These are phyloP conservation scores for Myotisia sp. DNA, from an alignment of 2,329 filamentous ascomycete species.

Conservation along the genomic window DNA sequence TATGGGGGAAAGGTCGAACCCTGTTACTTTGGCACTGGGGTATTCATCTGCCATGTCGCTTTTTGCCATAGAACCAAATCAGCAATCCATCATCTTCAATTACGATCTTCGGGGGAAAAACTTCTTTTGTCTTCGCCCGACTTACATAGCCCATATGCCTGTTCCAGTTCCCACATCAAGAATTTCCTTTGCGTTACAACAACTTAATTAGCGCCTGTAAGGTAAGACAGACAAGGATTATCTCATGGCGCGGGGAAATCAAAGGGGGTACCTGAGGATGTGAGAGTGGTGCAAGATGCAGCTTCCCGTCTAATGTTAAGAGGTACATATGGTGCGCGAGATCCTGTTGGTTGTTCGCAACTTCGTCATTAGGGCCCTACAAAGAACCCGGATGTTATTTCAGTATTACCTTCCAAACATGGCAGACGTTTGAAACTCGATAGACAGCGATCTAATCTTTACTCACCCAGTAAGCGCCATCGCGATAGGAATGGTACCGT, in stretches of 20 bases:
- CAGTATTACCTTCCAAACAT: background rate
- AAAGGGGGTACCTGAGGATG: slow-evolving; percentile 5
- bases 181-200: slow-evolving; percentile 2
- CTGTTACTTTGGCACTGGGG: slow-evolving; percentile 30
- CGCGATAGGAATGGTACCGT: slow-evolving; percentile 6
- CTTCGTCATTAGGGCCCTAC: slow-evolving; percentile 17
- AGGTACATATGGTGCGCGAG: slow-evolving; percentile 19
- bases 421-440: no score
- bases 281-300: slow-evolving; percentile 18
- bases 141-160: slow-evolving; percentile 8
- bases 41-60: slow-evolving; percentile 23
- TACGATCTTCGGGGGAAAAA: no score
- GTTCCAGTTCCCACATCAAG: slow-evolving; percentile 9
- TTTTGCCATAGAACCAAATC: no score
- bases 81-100: no score
- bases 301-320: slow-evolving; percentile 16
- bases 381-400: background rate
- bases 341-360: slow-evolving; percentile 14
- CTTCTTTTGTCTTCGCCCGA: no score
- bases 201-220: no score
- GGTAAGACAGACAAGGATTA: no score
- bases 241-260: no score
- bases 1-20: slow-evolving; percentile 37
- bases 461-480: slow-evolving; percentile 6
- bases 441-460: no score